phyloP scores from a whole-genome alignment of 2,329 filamentous ascomycete genomes.

The Exophiala mesophila region DNA sequence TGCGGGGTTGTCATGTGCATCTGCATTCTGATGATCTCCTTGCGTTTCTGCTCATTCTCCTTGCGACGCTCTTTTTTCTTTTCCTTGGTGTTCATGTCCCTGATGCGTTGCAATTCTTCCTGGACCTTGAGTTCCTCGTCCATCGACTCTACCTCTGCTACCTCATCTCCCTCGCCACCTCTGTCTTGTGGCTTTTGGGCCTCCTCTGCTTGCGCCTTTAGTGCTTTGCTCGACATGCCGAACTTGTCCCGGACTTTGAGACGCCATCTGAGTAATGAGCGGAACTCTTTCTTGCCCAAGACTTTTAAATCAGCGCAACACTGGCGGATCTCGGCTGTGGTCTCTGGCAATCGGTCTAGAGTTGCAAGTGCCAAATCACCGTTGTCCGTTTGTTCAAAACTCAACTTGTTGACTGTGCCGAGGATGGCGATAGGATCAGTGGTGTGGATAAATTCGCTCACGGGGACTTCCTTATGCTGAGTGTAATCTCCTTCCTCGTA shows the following conservation, averaged over 20 bases:
- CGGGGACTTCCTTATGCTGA: conserved; percentile 82
- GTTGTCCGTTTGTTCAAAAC: conserved; percentile 73
- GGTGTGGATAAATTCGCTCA: conserved; percentile 91
- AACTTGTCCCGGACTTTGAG: conserved; percentile 86
- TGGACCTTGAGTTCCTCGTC: conserved; percentile 91
- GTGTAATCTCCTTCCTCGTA: conserved; percentile 95
- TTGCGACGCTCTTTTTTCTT: conserved; percentile 79
- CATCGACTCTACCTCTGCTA: conserved; percentile 81
- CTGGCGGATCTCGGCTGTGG: conserved; percentile 71
- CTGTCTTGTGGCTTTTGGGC: conserved; percentile 38
- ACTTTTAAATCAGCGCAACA: conserved; percentile 84
- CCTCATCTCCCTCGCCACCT: conserved; percentile 66
- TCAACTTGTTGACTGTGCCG: conserved; percentile 75
- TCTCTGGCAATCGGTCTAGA: conserved; percentile 78
- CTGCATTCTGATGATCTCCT: conserved; percentile 92
- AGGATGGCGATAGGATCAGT: conserved; percentile 89
- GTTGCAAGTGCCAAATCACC: conserved; percentile 83
- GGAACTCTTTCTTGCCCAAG: conserved; percentile 90
- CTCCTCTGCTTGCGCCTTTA: conserved; percentile 35
- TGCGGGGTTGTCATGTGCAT: conserved; percentile 94
- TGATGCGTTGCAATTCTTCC: conserved; percentile 75
- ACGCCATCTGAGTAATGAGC: conserved; percentile 81
- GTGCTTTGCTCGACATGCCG: conserved; percentile 55
- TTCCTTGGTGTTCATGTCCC: conserved; percentile 69
- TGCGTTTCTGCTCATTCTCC: conserved; percentile 91